Evolutionary conservation across 768 basidiomycete species (phyloP).

Genomic region (Phlebiopsis flavidoalba): DNA sequence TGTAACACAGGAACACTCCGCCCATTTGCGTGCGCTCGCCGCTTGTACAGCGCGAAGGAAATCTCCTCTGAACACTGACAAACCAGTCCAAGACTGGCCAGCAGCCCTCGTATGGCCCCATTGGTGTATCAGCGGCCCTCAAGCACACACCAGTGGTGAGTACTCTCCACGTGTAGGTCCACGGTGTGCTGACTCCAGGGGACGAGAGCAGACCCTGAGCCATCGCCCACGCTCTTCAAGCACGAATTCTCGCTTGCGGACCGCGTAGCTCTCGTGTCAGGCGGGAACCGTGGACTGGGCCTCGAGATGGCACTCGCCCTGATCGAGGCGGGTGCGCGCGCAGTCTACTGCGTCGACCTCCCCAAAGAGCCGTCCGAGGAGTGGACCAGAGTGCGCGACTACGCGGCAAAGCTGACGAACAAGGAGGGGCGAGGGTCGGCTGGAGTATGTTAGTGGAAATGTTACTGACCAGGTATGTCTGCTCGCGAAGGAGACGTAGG

Average conservation of each 20-base stretch:
- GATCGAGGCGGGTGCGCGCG: constrained; percentile 63
- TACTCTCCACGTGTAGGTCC: not conserved
- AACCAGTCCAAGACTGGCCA: constrained; percentile 27
- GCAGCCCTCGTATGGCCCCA: constrained; percentile 50
- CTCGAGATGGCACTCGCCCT: constrained; percentile 80
- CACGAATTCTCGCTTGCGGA: constrained; percentile 27
- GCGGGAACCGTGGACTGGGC: constrained; percentile 52
- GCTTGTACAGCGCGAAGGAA: not conserved
- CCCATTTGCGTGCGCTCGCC: constrained; percentile 11
- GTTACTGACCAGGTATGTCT: constrained; percentile 58
- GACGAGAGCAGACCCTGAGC: constrained; percentile 7
- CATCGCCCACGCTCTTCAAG: constrained; percentile 20
- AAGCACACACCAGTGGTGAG: constrained; percentile 25
- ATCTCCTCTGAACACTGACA: constrained; percentile 15
- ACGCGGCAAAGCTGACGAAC: constrained; percentile 22
- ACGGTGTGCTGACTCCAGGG: not conserved
- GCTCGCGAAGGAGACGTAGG: not conserved
- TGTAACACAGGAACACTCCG: not conserved
- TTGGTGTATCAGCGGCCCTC: constrained; percentile 60
- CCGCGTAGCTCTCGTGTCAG: constrained; percentile 34
- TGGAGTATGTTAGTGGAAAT: constrained; percentile 62
- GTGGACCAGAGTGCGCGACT: constrained; percentile 49
- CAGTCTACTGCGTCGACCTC: constrained; percentile 66
- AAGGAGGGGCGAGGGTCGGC: constrained; percentile 24
- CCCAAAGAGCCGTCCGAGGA: constrained; percentile 50